Base-by-base conservation (phyloP, 768 basidiomycete species). In the Hygrophorus russula region DNA sequence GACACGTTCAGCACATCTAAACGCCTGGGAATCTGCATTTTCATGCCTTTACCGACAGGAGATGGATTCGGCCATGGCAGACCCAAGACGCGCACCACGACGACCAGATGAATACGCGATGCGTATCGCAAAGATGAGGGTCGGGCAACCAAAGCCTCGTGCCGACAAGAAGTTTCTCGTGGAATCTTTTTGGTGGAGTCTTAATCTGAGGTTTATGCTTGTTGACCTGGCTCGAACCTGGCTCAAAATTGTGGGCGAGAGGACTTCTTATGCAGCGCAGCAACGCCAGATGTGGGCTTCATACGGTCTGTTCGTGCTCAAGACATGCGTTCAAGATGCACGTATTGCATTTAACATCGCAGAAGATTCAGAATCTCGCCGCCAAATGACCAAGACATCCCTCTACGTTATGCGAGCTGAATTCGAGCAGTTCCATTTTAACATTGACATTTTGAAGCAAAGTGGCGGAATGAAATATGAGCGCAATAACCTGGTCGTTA, bases 11-110 rank as follows among this genome's bases (percentile, higher is more conserved):
- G 69, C 80, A 0, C 79, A 83, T 48, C 59, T 59, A 5, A 57
- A 68, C 24, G 80, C 80, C 1, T 82, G 76, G 70, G 72, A 83
- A 42, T 69, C 75, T 0, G 73, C 80, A 0, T 65, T 76, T 47
- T 65, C 77, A 0, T 70, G 58, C 45, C 59, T 81, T 3, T 71
- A 71, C 43, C 60, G 68, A 32, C 56, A 62, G 39, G 77, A 80
- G 54, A 53, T 77, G 53, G 53, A 63, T 0, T 41, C 46, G 3
- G 54, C 56, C 11, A 35, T 53, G 3, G 45, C 50, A 2, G 53
- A 74, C 47, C 67, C 65, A 1, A 36, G 49, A 0, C 55, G 39
- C 11, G 60, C 65, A 5, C 68, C 73, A 2, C 54, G 63, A 29
- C 53, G 61, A 14, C 77, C 73, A 0, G 51, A 68, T 46, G 64